A percentile compares a stretch with the other conserved stretches of the same genome.
phyloP scores from a whole-genome alignment of 805 yeast genomes.

The Vanderwaltozyma tropicalis region DNA sequence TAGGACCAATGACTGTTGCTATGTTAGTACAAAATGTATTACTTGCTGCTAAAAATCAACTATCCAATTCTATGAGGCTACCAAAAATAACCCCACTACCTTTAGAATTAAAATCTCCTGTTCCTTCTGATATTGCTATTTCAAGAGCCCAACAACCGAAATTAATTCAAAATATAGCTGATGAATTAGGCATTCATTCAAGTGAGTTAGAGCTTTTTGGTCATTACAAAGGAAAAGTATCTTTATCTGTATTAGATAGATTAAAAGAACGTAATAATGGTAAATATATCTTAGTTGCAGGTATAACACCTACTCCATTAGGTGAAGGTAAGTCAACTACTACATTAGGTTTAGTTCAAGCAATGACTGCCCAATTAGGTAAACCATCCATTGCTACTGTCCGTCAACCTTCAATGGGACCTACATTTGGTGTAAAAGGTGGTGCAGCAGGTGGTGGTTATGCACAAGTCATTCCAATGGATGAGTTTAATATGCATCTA shows the following conservation, averaged over 20 bases:
- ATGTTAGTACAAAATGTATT: slow-evolving; percentile 82
- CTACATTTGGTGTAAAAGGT: slow-evolving; percentile 96
- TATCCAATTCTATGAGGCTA: slow-evolving; percentile 30
- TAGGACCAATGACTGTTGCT: slow-evolving; percentile 98
- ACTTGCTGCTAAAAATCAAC: slow-evolving; percentile 61
- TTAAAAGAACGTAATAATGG: slow-evolving; percentile 57
- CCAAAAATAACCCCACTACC: slow-evolving; percentile 48
- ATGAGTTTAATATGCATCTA: slow-evolving; percentile 93
- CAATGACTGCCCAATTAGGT: slow-evolving; percentile 81
- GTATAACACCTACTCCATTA: slow-evolving; percentile 95
- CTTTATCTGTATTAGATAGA: slow-evolving; percentile 58
- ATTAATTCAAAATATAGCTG: slow-evolving; percentile 62
- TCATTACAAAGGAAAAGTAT: slow-evolving; percentile 79
- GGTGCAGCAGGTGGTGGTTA: slow-evolving; percentile 99
- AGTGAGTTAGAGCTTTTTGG: slow-evolving; percentile 84
- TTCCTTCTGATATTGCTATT: slow-evolving; percentile 85
- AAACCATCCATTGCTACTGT: slow-evolving; percentile 85
- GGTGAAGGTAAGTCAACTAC: slow-evolving; percentile 98
- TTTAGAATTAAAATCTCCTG: slow-evolving; percentile 48
- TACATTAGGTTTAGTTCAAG: slow-evolving; percentile 93
- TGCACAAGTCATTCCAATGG: slow-evolving; percentile 97
- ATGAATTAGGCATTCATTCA: slow-evolving; percentile 69
- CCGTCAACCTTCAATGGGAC: slow-evolving; percentile 98
- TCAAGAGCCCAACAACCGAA: slow-evolving; percentile 86
- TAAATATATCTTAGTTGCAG: slow-evolving; percentile 84